Conservation (phyloP, 352 stramenopile genomes). For the Pythium aristosporum region DNA sequence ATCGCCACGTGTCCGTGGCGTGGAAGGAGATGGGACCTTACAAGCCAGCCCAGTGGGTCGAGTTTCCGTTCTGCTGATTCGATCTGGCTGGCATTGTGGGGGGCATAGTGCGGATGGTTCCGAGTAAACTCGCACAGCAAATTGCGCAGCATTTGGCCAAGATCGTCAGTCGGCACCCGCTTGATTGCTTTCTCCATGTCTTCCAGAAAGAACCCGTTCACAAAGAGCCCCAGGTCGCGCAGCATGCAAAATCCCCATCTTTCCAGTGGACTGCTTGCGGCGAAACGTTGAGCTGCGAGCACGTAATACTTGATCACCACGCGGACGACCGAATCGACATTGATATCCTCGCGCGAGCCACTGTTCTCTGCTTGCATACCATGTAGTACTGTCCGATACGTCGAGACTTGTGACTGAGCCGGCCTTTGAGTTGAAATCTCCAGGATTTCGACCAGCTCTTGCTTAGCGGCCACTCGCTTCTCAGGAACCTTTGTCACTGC, state of each 20-base stretch:
- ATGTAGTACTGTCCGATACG: slow-evolving; percentile 12
- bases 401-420: not conserved
- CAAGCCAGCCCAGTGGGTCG: slow-evolving; percentile 14
- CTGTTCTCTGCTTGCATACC: not conserved
- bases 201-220: slow-evolving; percentile 53
- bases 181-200: slow-evolving; percentile 42
- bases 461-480: not conserved
- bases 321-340: not conserved
- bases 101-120: not conserved
- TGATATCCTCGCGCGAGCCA: not conserved
- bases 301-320: slow-evolving; percentile 13
- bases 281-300: not conserved
- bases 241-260: slow-evolving; percentile 40
- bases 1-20: slow-evolving; percentile 6
- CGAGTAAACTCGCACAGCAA: slow-evolving; percentile 7
- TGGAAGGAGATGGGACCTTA: not conserved
- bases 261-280: not conserved
- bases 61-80: not conserved
- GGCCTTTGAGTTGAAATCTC: not conserved
- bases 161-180: not conserved
- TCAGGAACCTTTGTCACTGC: not conserved
- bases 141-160: not conserved
- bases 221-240: slow-evolving; percentile 52
- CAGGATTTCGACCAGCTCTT: slow-evolving; percentile 11
- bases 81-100: not conserved